A percentile compares a stretch with the other conserved stretches of the same genome.
phyloP scores from a whole-genome alignment of 768 basidiomycete genomes.

The Lentinula detonsa region DNA sequence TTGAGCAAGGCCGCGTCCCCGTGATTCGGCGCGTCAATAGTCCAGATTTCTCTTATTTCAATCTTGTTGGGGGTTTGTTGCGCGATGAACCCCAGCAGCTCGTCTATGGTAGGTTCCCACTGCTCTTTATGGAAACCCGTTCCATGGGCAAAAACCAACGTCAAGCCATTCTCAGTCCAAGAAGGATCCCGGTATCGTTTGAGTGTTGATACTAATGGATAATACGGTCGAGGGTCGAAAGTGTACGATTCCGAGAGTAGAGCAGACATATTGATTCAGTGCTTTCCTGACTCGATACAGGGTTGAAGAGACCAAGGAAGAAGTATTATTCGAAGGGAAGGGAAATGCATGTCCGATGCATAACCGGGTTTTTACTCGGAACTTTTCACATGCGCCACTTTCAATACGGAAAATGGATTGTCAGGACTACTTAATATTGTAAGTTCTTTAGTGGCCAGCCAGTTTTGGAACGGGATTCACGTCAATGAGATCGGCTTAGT shows the following conservation, averaged over 20 bases:
- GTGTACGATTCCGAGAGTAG: slow-evolving; percentile 24
- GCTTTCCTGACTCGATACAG: not conserved
- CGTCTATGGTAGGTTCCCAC: slow-evolving; percentile 53
- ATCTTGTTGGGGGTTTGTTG: slow-evolving; percentile 9
- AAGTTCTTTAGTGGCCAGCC: no score
- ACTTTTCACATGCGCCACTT: not conserved
- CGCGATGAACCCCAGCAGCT: slow-evolving; percentile 28
- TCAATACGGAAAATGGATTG: not conserved
- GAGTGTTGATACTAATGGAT: slow-evolving; percentile 39
- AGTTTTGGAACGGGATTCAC: no score
- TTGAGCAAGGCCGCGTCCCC: slow-evolving; percentile 48
- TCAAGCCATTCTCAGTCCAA: slow-evolving; percentile 26
- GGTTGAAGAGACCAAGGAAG: no score
- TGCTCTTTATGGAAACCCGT: slow-evolving; percentile 53
- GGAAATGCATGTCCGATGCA: not conserved
- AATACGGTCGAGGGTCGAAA: slow-evolving; percentile 49
- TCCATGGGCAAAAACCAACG: slow-evolving; percentile 46
- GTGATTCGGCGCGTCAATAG: slow-evolving; percentile 48
- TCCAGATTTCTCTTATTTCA: slow-evolving; percentile 34
- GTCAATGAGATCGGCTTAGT: no score
- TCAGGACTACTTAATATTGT: no score
- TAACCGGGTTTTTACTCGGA: not conserved
- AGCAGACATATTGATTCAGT: not conserved
- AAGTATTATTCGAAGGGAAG: no score
- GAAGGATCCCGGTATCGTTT: slow-evolving; percentile 42